Evolutionary conservation across 257 asterid species (phyloP), one percentile per base, ranked within the genome.

Genomic region (Galeopsis tetrahit): DNA sequence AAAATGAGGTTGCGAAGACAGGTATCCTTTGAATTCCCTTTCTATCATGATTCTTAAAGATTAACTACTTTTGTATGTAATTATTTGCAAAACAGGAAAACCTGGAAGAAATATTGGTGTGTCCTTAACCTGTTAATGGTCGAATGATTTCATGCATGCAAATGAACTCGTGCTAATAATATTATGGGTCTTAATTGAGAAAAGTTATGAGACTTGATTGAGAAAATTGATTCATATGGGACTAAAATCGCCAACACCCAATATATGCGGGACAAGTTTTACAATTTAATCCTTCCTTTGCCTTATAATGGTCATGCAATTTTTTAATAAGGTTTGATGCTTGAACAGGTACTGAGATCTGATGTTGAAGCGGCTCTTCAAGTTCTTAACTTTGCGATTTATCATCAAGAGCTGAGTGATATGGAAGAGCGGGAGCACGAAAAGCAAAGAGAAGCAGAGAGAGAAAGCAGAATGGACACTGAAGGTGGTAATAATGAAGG

Each of bases 351-450:
- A 71, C 75, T 86, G 81, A 93, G 85, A 76, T 61, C 86, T 60
- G 99, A 94, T 73, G 99, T 80, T 2, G 99, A 94, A 73, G 92
- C 88, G 66, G 97, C 97, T 44, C 96, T 94, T 82, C 90, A 85
- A 85, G 92, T 94, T 86, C 88, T 94, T 17, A 90, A 94, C 85
- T 94, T 94, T 69, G 99, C 99, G 31, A 94, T 94, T 79, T 91
- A 94, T 82, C 99, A 94, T 82, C 96, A 91, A 85, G 97, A 94
- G 85, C 91, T 94, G 75, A 94, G 78, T 77, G 99, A 91, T 71
- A 94, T 94, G 99, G 97, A 94, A 82, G 97, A 88, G 85, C 84
- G 97, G 9, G 97, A 94, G 68, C 85, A 87, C 48, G 96, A 85
- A 68, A 78, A 80, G 77, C 80, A 60, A 72, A 83, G 79, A 75